These are phyloP conservation scores for Backusella tuberculispora DNA, from an alignment of 192 early-diverging fungal genomes.

Conservation along the genomic window DNA sequence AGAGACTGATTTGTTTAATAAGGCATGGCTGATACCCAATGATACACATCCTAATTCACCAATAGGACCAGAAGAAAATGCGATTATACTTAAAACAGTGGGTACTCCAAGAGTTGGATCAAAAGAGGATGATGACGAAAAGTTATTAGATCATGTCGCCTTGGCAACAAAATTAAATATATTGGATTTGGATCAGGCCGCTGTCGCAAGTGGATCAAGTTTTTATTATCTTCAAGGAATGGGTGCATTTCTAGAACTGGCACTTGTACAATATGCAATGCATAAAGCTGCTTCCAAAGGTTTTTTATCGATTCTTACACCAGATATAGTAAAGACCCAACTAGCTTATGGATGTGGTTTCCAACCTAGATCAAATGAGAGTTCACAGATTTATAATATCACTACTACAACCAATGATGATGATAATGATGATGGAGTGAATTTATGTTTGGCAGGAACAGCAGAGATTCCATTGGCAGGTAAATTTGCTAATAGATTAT, in stretches of 20 bases:
- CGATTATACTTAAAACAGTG: conserved; percentile 52
- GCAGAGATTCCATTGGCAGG: conserved; percentile 91
- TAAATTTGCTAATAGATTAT: conserved; percentile 68
- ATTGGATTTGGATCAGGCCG: conserved; percentile 81
- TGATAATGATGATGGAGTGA: conserved; percentile 28
- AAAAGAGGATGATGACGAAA: conserved; percentile 29
- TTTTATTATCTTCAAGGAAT: conserved; percentile 87
- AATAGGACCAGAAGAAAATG: conserved; percentile 69
- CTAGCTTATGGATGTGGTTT: conserved; percentile 88
- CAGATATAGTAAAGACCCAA: conserved; percentile 80
- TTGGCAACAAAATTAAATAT: conserved; percentile 64
- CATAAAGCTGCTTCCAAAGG: conserved; percentile 68
- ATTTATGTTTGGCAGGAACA: conserved; percentile 80
- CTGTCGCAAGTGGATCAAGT: conserved; percentile 73
- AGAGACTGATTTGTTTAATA: conserved; percentile 56
- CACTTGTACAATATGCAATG: conserved; percentile 83
- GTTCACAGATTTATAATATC: conserved; percentile 83
- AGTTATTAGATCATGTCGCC: conserved; percentile 66
- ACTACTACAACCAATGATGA: conserved; percentile 41
- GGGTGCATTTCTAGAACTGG: conserved; percentile 83
- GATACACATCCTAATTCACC: conserved; percentile 69
- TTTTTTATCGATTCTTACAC: conserved; percentile 75
- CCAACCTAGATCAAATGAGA: conserved; percentile 68
- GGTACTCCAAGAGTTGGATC: conserved; percentile 22
- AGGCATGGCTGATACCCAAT: conserved; percentile 59